Base-by-base conservation (phyloP, 108 stramenopile genomes). In the Nitzschia sp. region DNA sequence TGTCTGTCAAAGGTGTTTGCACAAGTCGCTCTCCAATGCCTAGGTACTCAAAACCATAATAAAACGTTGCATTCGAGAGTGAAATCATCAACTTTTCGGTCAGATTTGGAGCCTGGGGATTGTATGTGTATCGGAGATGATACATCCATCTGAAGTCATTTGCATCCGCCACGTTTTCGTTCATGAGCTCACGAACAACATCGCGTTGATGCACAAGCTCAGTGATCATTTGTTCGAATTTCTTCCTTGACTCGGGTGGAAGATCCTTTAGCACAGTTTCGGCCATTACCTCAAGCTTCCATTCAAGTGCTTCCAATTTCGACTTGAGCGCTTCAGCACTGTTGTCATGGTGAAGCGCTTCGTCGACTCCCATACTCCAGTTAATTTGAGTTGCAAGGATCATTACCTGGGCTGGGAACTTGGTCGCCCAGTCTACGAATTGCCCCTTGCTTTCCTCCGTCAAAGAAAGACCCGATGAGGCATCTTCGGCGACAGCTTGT, bases 21-120 rank as follows among this genome's bases (percentile, higher is more conserved):
- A 99, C 98, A 15, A 99, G 82, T 10, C 98, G 84, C 57, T 98
- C 98, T n/a, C 95, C 97, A 53, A 97, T 93, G 48, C 98, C 98
- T 52, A 96, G 84, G 69, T 98, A 99, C 68, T 99, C 99, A 65
- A 95, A 99, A 8, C 99, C 99, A 65, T 98, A 98, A 61, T 83
- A 83, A 55, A 99, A 97, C 48, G 60, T 81, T 15, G 98, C 97
- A 75, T 97, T 97, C 6, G 97, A 96, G 39, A 99, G 82, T 43
- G 83, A 82, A 50, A 97, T 87, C 25, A 70, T 69, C 8, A 97
- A 77, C 64, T 92, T 92, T 38, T 94, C 84, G 14, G 83, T 78
- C 6, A 91, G 65, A 56, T 88, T 80, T 11, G 77, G 71, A 2
- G 90, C 87, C 25, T 79, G 56, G 12, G 93, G 91, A 69, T 92